Percentiles rank a stretch among this genome's conserved stretches.
These are phyloP conservation scores for Acorus gramineus DNA, from an alignment of 106 monocot genomes.

Conservation along the genomic window DNA sequence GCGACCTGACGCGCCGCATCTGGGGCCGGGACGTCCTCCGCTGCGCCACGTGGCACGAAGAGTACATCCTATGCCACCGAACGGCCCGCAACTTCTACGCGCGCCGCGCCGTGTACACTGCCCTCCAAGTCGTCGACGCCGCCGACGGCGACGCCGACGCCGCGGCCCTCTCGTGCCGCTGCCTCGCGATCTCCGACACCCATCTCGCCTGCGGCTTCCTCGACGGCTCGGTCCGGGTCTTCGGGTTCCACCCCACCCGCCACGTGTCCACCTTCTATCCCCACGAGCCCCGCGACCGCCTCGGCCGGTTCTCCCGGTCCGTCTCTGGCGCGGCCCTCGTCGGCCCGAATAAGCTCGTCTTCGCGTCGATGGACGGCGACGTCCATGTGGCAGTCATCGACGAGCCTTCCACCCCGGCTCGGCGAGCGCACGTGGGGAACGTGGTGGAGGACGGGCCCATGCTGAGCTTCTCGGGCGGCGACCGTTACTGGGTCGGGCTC, in stretches of 20 bases:
- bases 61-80: constrained; percentile 44
- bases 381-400: constrained; percentile 5
- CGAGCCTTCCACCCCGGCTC: constrained; percentile 18
- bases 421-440: constrained; percentile 29
- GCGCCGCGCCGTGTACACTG: constrained; percentile 21
- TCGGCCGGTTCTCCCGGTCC: constrained; percentile 42
- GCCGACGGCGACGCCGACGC: background rate
- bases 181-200: constrained; percentile 36
- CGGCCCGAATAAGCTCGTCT: constrained; percentile 17
- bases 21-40: constrained; percentile 20
- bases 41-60: constrained; percentile 33
- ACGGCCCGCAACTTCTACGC: constrained; percentile 48
- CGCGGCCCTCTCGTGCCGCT: constrained; percentile 14
- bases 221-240: constrained; percentile 42
- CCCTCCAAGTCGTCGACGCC: constrained; percentile 1
- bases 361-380: constrained; percentile 41
- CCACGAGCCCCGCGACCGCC: constrained; percentile 22
- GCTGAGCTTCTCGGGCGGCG: constrained; percentile 35
- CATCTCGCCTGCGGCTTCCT: constrained; percentile 44
- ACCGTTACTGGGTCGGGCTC: constrained; percentile 39
- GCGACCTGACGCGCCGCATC: constrained; percentile 21
- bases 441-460: constrained; percentile 45
- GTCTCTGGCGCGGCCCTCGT: constrained; percentile 36
- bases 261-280: constrained; percentile 18
- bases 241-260: constrained; percentile 16